Conservation (phyloP, 805 yeast species). For the Myxozyma melibiosi region DNA sequence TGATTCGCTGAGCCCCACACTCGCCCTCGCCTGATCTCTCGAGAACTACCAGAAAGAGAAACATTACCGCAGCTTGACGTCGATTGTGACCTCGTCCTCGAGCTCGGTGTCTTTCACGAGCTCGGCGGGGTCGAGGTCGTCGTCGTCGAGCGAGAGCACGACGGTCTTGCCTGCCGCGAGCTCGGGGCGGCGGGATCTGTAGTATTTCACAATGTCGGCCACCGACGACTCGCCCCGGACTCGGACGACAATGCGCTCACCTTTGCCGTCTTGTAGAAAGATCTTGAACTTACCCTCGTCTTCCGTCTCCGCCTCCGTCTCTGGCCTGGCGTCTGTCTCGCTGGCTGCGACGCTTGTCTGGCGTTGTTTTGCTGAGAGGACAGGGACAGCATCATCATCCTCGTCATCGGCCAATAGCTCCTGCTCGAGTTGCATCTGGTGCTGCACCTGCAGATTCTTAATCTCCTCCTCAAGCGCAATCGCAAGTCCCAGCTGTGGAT, state of each 20-base stretch:
- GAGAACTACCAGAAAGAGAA: no score
- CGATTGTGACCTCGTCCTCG: conserved; percentile 34
- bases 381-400: conserved; percentile 2
- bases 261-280: conserved; percentile 24
- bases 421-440: neutral
- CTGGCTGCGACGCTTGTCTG: neutral
- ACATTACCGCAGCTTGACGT: conserved; percentile 20
- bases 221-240: conserved; percentile 17
- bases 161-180: neutral
- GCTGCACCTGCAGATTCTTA: conserved; percentile 9
- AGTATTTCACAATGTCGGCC: conserved; percentile 10
- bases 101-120: conserved; percentile 26
- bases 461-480: conserved; percentile 14
- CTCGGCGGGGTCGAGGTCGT: conserved; percentile 5
- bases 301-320: neutral
- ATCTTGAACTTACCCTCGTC: conserved; percentile 8
- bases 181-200: conserved; percentile 4
- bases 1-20: neutral
- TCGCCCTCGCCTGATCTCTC: no score
- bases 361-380: no score
- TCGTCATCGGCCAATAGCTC: neutral
- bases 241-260: conserved; percentile 19
- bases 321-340: neutral
- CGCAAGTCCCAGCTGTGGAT: conserved; percentile 20
- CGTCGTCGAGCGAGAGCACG: conserved; percentile 27